phyloP scores from a whole-genome alignment of 768 basidiomycete genomes.

The Boletus sensibilis region DNA sequence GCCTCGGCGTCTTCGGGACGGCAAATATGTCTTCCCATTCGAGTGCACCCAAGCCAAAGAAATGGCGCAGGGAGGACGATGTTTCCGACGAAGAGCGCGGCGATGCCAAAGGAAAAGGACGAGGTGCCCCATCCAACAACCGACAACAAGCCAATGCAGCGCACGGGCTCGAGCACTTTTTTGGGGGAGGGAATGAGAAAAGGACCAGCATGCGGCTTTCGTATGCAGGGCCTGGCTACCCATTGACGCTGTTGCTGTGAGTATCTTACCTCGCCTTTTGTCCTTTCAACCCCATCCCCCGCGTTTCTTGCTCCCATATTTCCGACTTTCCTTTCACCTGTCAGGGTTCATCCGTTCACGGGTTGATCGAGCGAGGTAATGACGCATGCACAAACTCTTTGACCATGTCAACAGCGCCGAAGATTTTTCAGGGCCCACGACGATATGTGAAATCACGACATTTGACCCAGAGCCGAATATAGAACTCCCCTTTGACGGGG shows the following conservation, averaged over 20 bases:
- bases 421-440: conserved; percentile 77
- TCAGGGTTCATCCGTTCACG: conserved; percentile 1
- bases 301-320: neutral
- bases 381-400: neutral
- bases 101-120: conserved; percentile 35
- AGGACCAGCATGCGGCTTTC: conserved; percentile 84
- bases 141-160: conserved; percentile 18
- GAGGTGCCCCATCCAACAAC: conserved; percentile 6
- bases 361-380: conserved; percentile 2
- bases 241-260: conserved; percentile 76
- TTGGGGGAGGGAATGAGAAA: conserved; percentile 52
- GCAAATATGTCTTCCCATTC: conserved; percentile 42
- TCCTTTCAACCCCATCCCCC: neutral
- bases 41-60: conserved; percentile 41
- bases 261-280: conserved; percentile 27
- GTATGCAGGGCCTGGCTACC: conserved; percentile 76
- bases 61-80: conserved; percentile 48
- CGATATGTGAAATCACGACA: conserved; percentile 83
- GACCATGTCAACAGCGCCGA: conserved; percentile 52
- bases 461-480: conserved; percentile 80
- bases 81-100: conserved; percentile 41
- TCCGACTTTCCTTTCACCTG: neutral
- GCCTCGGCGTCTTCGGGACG: conserved; percentile 91
- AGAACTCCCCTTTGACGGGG: conserved; percentile 74
- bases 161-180: conserved; percentile 55